Evolutionary conservation across 2,329 filamentous ascomycete species (phyloP).

Genomic region (Colletotrichum orbiculare): DNA sequence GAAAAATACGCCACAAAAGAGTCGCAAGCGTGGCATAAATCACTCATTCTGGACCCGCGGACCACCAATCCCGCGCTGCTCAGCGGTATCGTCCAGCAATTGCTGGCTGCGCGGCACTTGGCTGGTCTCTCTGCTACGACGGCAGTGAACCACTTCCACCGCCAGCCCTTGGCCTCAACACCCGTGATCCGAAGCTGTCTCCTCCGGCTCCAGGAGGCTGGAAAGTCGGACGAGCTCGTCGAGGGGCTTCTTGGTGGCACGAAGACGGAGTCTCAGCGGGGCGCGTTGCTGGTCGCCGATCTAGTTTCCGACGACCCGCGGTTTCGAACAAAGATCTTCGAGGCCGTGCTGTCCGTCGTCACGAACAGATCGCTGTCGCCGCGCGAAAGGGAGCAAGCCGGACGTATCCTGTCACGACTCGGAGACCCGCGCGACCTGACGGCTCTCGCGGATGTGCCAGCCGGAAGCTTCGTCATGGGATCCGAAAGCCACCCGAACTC

Average conservation of each 20-base stretch:
- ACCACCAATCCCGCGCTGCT: background rate
- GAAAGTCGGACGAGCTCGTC: background rate
- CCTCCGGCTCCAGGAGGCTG: background rate
- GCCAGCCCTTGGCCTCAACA: background rate
- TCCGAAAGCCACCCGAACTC: constrained; percentile 27
- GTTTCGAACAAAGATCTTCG: background rate
- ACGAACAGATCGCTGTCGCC: background rate
- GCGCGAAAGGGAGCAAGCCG: constrained; percentile 1
- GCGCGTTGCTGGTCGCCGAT: constrained; percentile 14
- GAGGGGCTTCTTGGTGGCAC: background rate
- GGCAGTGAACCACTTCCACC: background rate
- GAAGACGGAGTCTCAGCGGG: background rate
- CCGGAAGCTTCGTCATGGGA: constrained; percentile 18
- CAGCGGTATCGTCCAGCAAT: background rate
- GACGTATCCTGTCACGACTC: constrained; percentile 8
- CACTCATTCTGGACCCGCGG: too few species aligned
- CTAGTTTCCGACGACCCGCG: background rate
- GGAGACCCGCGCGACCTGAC: constrained; percentile 23
- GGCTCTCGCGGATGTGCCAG: constrained; percentile 3
- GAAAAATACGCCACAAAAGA: background rate
- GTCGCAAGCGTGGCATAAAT: background rate
- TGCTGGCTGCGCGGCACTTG: constrained; percentile 14
- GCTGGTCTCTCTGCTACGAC: background rate
- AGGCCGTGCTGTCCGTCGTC: background rate
- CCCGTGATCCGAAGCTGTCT: background rate